Percentiles rank a stretch among this genome's conserved stretches.
phyloP scores from a whole-genome alignment of 805 yeast species.

The Danielozyma ontarioensis region DNA sequence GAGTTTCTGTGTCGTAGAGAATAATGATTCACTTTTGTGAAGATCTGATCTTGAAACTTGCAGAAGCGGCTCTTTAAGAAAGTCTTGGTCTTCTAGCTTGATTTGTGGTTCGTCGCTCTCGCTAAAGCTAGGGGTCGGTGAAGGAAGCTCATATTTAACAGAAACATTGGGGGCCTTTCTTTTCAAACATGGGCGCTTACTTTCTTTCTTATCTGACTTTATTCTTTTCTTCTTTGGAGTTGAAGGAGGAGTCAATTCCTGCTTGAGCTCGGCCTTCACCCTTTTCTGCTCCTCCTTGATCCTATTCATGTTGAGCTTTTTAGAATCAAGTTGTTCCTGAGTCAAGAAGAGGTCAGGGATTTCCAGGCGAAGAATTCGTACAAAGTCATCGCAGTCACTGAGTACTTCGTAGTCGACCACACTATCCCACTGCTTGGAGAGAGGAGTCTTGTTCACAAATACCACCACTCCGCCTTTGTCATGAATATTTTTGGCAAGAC shows the following conservation, averaged over 20 bases:
- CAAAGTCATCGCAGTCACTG: slow-evolving; percentile 82
- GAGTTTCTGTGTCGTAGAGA: no score
- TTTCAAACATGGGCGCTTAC: no score
- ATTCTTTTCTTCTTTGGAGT: slow-evolving; percentile 2
- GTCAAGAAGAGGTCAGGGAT: slow-evolving; percentile 60
- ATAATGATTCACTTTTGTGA: no score
- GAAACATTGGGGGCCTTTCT: no score
- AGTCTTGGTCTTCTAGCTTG: no score
- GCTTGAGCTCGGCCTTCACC: slow-evolving; percentile 2
- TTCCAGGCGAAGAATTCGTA: slow-evolving; percentile 45
- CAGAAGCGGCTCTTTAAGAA: no score
- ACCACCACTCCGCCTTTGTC: slow-evolving; percentile 76
- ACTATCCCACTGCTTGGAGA: slow-evolving; percentile 64
- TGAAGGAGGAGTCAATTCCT: slow-evolving; percentile 2
- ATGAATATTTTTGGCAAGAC: slow-evolving; percentile 64
- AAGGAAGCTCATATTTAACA: no score
- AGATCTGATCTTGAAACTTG: no score
- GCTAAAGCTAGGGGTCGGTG: no score
- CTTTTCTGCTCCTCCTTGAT: slow-evolving; percentile 1
- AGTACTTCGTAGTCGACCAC: slow-evolving; percentile 75
- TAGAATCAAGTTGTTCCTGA: slow-evolving; percentile 45
- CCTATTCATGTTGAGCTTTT: slow-evolving; percentile 23
- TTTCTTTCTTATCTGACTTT: no score
- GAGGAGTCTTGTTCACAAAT: slow-evolving; percentile 64
- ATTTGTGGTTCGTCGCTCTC: no score